phyloP scores from a whole-genome alignment of 2,329 filamentous ascomycete genomes.

The Fusarium dimerum region DNA sequence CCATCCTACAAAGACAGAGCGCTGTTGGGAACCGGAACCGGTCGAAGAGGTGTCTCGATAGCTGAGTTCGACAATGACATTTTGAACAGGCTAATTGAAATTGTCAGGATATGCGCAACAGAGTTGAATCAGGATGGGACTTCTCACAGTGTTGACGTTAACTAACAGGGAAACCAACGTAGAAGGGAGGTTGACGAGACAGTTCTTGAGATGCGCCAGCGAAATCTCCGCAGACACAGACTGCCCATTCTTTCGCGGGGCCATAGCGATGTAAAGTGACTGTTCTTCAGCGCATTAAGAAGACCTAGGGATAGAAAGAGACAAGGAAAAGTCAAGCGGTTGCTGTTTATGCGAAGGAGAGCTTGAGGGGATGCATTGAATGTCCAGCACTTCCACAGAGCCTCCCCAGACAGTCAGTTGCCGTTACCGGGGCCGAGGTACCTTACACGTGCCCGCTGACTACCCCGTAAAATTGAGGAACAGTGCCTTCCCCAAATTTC shows the following conservation, averaged over 20 bases:
- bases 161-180: constrained; percentile 82
- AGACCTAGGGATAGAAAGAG: background rate
- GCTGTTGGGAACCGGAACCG: constrained; percentile 52
- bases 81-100: constrained; percentile 73
- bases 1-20: constrained; percentile 89
- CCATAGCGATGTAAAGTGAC: constrained; percentile 37
- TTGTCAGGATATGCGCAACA: constrained; percentile 8
- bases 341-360: constrained; percentile 9
- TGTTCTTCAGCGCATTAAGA: constrained; percentile 5
- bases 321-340: constrained; percentile 8
- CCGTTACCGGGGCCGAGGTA: constrained; percentile 35
- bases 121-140: background rate
- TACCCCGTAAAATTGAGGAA: constrained; percentile 17
- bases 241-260: constrained; percentile 55
- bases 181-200: constrained; percentile 87
- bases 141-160: constrained; percentile 82
- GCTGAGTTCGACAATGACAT: constrained; percentile 91
- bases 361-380: no score
- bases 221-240: constrained; percentile 80
- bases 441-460: constrained; percentile 37
- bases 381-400: background rate
- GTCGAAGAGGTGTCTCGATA: constrained; percentile 59
- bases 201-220: constrained; percentile 87
- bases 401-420: constrained; percentile 5
- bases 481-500: constrained; percentile 2